Evolutionary conservation across 441 rosid species (phyloP), one percentile per base, ranked within the genome.

Genomic region (Melastoma candidum): DNA sequence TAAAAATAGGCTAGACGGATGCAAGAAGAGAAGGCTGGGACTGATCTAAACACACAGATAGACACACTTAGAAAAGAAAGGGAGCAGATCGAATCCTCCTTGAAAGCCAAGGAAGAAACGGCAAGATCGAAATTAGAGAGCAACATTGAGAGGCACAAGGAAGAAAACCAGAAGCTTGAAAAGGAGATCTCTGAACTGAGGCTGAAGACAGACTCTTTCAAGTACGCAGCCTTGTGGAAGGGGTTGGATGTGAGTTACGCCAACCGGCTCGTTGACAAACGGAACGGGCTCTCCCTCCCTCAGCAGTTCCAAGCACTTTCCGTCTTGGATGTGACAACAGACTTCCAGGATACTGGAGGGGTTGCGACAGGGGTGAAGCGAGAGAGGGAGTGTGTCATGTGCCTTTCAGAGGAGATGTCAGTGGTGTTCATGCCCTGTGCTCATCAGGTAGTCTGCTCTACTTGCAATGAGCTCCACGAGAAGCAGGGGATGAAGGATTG

Each of bases 381-480:
- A n/a, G 98, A 92, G 60, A 73, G 90, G 26, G 98, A 92, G 57
- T 92, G 98, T n/a, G 98, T 87, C 59, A 87, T 92, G 98, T 92
- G 96, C 72, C 86, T 92, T 12, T 85, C 90, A 1, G 98, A 92
- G 68, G 96, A 87, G 67, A 85, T 81, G 87, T 80, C 90, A 1
- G 85, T 92, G 52, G 83, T 92, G 2, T 92, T 92, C 58, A 78
- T 83, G 52, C 98, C 98, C 0, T 92, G 98, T 57, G 90, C 98
- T 1, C 98, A 92, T 71, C 95, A 85, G 68, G 90, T 83, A 13
- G 94, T 92, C 49, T 87, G 96, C 74, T 60, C 73, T 43, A 77
- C 67, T 9, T 92, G 98, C 71, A 87, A 92, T 3, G 90, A 87
- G 75, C 90, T 92, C 53, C 96, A 92, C 54, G 89, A 85, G 82